Base-by-base conservation (phyloP, 371 early-diverging fungal species). In the Apophysomyces trapeziformis region DNA sequence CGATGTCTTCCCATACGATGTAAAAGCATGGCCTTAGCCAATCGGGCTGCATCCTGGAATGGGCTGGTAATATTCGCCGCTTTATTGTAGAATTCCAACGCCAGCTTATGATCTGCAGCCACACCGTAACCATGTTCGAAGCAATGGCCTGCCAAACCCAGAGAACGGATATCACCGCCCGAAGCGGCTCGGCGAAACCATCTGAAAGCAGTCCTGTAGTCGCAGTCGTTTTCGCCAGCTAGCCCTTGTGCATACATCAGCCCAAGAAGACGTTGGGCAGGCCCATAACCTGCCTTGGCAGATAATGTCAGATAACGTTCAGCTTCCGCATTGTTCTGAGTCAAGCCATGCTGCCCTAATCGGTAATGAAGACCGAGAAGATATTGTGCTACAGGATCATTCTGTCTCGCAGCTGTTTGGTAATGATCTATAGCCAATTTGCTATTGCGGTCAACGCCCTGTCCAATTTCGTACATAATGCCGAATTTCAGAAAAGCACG, bases 121-220 rank as follows among this genome's bases (percentile, higher is more conserved):
- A 89, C 83, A 21, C 93, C 92, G 37, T 89, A 70, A 7, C 93
- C 94, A 64, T 92, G 78, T 38, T 89, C 85, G 63, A 88, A 92
- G 21, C 86, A 89, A 61, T 84, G 78, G 0, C 91, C 94, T 13
- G 92, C 72, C 35, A 88, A 88, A 61, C 89, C 87, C 61, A 89
- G 82, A 12, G 93, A 91, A 7, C 88, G 63, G 2, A 83, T 78
- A 63, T 90, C 80, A 9, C 87, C 87, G 45, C 82, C 78, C 3
- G 77, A 66, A 0, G 92, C 91, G 13, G 92, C 85, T 43, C 70
- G 78, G 14, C 74, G 67, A 75, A 91, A 93, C 87, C 89, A 89
- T 1, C 68, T 56, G 6, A 90, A 80, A 0, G 93, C 93, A 16
- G 72, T 65, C 37, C 68, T 60, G 57, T 86, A 74, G 67, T 89